Evolutionary conservation across 139 green algal species (phyloP).

Genomic region (Zygnema circumcarinatum): DNA sequence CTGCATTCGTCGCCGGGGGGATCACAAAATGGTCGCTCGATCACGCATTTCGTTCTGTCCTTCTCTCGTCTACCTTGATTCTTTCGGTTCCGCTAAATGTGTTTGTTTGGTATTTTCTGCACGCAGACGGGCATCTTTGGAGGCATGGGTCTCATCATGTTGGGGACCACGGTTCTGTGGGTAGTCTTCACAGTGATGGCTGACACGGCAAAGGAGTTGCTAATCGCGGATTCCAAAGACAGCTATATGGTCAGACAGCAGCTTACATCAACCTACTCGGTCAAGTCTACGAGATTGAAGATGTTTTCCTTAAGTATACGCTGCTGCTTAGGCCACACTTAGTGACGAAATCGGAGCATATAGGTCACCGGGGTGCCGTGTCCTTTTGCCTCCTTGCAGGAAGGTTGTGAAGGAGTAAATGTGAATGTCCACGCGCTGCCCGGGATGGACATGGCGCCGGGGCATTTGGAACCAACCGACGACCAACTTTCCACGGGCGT

Average conservation of each 20-base stretch:
- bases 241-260: background rate
- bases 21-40: too few species aligned
- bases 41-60: too few species aligned
- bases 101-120: too few species aligned
- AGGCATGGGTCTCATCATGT: background rate
- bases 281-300: too few species aligned
- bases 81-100: too few species aligned
- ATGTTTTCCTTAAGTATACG: too few species aligned
- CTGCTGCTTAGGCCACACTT: too few species aligned
- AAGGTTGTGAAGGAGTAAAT: background rate
- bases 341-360: too few species aligned
- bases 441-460: background rate
- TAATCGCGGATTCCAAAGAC: background rate
- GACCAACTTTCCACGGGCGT: background rate
- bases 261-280: too few species aligned
- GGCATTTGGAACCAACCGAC: background rate
- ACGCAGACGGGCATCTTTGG: background rate
- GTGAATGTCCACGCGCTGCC: background rate
- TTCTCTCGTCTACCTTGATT: too few species aligned
- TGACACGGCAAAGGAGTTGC: background rate
- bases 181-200: background rate
- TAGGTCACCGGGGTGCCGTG: too few species aligned
- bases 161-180: background rate
- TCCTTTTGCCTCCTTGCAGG: background rate
- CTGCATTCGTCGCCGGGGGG: too few species aligned